Evolutionary conservation across 257 asterid genomes (phyloP).

Genomic region (Ilex aquifolium): DNA sequence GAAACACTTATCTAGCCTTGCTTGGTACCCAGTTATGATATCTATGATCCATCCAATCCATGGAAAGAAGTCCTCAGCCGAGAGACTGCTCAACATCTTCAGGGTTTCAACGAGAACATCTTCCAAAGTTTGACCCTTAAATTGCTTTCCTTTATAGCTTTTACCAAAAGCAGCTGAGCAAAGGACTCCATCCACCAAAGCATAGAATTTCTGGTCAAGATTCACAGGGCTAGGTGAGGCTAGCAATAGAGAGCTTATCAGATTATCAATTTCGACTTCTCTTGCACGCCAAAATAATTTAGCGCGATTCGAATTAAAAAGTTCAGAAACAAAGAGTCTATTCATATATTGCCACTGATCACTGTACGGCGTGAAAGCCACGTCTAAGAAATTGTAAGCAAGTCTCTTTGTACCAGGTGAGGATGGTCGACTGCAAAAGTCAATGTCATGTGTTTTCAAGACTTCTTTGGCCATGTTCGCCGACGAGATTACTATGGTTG

Average conservation of each 20-base stretch:
- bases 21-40: conserved; percentile 9
- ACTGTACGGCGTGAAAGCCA: conserved; percentile 11
- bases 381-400: conserved; percentile 5
- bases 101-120: conserved; percentile 14
- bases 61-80: conserved; percentile 23
- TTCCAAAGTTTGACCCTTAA: conserved; percentile 9
- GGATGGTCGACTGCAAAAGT: conserved; percentile 12
- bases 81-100: conserved; percentile 7
- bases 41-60: conserved; percentile 17
- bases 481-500: conserved; percentile 20
- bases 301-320: conserved; percentile 1
- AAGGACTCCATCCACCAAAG: conserved; percentile 11
- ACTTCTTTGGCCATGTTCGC: conserved; percentile 24
- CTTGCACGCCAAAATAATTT: conserved; percentile 1
- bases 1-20: conserved; percentile 9
- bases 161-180: conserved; percentile 21
- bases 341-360: conserved; percentile 20
- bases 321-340: conserved; percentile 15
- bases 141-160: conserved; percentile 10
- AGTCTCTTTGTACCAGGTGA: conserved; percentile 5
- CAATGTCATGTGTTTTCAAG: conserved; percentile 20
- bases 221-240: conserved; percentile 3
- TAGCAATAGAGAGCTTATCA: conserved; percentile 7
- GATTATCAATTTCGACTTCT: conserved; percentile 7
- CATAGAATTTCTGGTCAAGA: conserved; percentile 18